Conservation (phyloP, 1,284 basidiomycete species). For the Ceratobasidium sp. region DNA sequence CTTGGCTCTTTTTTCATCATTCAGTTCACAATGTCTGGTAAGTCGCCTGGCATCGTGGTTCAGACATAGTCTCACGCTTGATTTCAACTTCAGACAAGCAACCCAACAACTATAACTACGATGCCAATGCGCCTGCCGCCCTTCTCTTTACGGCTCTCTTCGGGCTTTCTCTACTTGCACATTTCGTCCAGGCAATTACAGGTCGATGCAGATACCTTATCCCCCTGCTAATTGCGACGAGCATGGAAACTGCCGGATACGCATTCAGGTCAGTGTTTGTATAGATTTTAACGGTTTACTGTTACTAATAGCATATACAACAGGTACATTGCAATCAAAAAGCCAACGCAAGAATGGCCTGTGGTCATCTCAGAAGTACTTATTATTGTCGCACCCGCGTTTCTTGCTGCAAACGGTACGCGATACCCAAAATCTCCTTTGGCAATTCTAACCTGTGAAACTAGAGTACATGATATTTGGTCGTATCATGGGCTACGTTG, state of each 20-base stretch:
- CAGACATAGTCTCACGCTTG: not conserved
- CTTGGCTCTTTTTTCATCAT: not conserved
- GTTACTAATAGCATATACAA: not conserved
- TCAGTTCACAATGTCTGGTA: constrained; percentile 21
- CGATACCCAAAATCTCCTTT: not conserved
- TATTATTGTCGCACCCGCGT: constrained; percentile 46
- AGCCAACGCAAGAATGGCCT: constrained; percentile 19
- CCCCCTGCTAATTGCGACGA: constrained; percentile 37
- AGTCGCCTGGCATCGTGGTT: not conserved
- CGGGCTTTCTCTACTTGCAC: constrained; percentile 17
- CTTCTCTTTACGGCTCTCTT: constrained; percentile 31
- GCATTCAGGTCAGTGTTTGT: constrained; percentile 4
- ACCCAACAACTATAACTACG: constrained; percentile 28
- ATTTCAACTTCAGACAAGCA: not conserved
- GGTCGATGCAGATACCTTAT: constrained; percentile 28
- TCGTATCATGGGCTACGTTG: constrained; percentile 47
- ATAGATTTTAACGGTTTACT: too few species aligned
- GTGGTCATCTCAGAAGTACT: constrained; percentile 17
- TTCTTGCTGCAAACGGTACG: constrained; percentile 46
- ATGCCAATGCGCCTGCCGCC: constrained; percentile 20
- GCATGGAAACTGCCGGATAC: constrained; percentile 28
- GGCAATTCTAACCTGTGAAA: not conserved
- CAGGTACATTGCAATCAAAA: constrained; percentile 38
- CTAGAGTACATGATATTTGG: constrained; percentile 49
- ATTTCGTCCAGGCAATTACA: constrained; percentile 24